Percentiles rank a stretch among this genome's conserved stretches.
Conservation (phyloP, 177 flowering plant species). For the Vitis hybrid region DNA sequence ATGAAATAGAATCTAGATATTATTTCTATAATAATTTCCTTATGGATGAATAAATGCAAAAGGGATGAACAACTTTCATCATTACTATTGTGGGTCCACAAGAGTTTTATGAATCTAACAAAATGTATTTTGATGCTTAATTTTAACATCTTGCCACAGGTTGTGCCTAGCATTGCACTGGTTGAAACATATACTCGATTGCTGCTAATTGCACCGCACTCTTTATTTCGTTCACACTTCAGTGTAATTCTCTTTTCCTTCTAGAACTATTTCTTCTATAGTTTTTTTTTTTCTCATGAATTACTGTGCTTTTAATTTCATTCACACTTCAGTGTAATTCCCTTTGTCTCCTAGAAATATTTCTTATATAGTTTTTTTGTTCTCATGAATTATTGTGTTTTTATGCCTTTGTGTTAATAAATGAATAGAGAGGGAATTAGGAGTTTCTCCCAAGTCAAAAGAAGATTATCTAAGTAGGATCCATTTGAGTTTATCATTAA, state of each 20-base stretch:
- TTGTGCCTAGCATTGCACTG: conserved; percentile 89
- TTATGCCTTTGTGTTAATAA: too few species aligned
- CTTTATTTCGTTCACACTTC: conserved; percentile 88
- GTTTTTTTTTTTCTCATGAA: neutral
- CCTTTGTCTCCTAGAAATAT: too few species aligned
- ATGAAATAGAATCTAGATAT: neutral
- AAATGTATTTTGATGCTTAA: neutral
- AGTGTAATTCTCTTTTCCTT: conserved; percentile 47
- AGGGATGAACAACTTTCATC: neutral
- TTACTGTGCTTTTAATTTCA: neutral
- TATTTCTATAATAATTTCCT: neutral
- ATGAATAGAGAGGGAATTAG: too few species aligned
- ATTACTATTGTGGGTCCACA: neutral
- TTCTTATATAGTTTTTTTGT: too few species aligned
- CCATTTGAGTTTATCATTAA: too few species aligned
- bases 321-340: too few species aligned
- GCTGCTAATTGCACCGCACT: conserved; percentile 85
- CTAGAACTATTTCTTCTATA: neutral
- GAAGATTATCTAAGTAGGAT: too few species aligned
- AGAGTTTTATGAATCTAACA: neutral
- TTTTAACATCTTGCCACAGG: conserved; percentile 45
- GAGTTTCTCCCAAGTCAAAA: too few species aligned
- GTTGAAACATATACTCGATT: conserved; percentile 88
- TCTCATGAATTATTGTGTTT: too few species aligned
- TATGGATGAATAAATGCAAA: neutral